phyloP scores from a whole-genome alignment of 2,329 filamentous ascomycete genomes.

The Xylaria sp. region DNA sequence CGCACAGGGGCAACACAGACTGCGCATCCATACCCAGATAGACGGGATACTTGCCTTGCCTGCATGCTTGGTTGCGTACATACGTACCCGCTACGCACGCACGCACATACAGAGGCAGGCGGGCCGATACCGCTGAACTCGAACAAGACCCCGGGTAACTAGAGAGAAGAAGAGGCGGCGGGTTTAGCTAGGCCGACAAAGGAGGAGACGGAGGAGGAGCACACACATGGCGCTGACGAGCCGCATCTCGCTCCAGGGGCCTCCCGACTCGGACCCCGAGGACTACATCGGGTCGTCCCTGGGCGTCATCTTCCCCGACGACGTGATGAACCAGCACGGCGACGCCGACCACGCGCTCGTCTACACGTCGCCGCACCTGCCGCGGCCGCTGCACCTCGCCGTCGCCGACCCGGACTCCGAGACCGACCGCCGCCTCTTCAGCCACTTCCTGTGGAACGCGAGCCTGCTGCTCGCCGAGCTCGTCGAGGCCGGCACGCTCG shows the following conservation, averaged over 20 bases:
- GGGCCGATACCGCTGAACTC: no score
- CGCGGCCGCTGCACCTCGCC: constrained; percentile 46
- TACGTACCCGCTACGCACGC: not conserved
- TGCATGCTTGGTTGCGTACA: not conserved
- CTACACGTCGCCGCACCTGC: constrained; percentile 59
- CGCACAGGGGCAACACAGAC: no score
- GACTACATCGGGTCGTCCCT: constrained; percentile 63
- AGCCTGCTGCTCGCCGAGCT: constrained; percentile 58
- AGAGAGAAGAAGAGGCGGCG: not conserved
- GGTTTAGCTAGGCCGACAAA: no score
- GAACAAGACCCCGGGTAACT: no score
- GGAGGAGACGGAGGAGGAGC: no score
- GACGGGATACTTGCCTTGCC: not conserved
- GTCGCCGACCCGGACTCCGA: constrained; percentile 54
- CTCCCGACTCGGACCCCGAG: constrained; percentile 50
- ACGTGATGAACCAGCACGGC: constrained; percentile 68
- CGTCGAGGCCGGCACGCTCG: constrained; percentile 53
- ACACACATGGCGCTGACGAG: constrained; percentile 57
- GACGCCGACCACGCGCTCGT: constrained; percentile 60
- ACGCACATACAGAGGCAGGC: no score
- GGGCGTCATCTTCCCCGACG: constrained; percentile 68
- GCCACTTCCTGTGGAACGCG: constrained; percentile 76
- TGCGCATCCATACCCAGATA: not conserved
- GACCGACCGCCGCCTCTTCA: constrained; percentile 62
- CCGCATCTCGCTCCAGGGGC: constrained; percentile 46